These are phyloP conservation scores for Ormosia emarginata DNA, from an alignment of 306 rosid species.

Conservation along the genomic window DNA sequence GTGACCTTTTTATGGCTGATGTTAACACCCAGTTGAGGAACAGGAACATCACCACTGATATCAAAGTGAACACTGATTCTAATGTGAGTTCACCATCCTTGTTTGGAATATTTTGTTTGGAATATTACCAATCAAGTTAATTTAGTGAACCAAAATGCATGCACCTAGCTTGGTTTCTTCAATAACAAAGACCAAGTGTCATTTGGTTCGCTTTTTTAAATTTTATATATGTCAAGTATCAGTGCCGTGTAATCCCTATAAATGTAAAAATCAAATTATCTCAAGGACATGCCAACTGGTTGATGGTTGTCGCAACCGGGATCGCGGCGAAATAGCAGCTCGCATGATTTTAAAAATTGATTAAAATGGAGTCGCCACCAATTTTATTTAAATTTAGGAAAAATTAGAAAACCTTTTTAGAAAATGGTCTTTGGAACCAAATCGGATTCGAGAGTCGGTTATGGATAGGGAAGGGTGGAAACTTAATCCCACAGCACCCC, in stretches of 20 bases:
- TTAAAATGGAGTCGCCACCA: too few species aligned
- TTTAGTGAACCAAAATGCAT: not conserved
- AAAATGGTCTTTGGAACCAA: too few species aligned
- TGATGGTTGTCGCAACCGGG: too few species aligned
- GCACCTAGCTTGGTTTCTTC: not conserved
- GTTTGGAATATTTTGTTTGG: not conserved
- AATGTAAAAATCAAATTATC: slow-evolving; percentile 14
- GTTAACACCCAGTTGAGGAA: slow-evolving; percentile 78
- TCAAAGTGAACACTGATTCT: slow-evolving; percentile 80
- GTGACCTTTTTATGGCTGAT: slow-evolving; percentile 71
- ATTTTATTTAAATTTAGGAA: too few species aligned
- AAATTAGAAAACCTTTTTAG: too few species aligned
- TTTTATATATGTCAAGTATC: not conserved
- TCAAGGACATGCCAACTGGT: not conserved
- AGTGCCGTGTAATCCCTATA: not conserved
- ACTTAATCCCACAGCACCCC: too few species aligned
- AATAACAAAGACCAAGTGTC: not conserved
- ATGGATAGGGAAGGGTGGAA: too few species aligned
- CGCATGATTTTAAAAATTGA: too few species aligned
- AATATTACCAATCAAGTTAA: not conserved
- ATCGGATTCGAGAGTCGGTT: too few species aligned
- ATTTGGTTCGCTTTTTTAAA: not conserved
- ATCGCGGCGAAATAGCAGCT: too few species aligned
- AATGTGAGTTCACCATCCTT: slow-evolving; percentile 44
- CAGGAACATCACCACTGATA: slow-evolving; percentile 72